phyloP scores from a whole-genome alignment of 805 yeast genomes.

The Nakazawaea populi region DNA sequence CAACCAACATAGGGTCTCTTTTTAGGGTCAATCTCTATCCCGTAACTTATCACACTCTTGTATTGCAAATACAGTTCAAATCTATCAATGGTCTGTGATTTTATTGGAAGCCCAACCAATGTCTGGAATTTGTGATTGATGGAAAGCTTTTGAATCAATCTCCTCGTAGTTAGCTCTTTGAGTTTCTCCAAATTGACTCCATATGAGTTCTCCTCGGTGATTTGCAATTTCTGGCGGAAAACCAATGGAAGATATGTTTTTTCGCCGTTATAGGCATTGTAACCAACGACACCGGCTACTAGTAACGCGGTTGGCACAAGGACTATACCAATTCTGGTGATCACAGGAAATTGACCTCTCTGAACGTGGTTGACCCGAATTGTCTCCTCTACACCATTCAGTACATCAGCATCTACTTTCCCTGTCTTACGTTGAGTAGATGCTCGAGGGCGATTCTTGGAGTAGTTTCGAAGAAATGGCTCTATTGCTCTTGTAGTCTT shows the following conservation, averaged over 20 bases:
- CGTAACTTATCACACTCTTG: conserved; percentile 23
- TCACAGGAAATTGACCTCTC: conserved; percentile 10
- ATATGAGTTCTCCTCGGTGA: conserved; percentile 20
- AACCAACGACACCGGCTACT: conserved; percentile 21
- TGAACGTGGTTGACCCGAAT: not conserved
- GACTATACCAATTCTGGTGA: conserved; percentile 15
- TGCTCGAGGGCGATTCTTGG: not conserved
- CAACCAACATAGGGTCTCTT: conserved; percentile 9
- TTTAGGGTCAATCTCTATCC: conserved; percentile 21
- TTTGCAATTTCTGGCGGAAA: conserved; percentile 20
- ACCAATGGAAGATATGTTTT: conserved; percentile 27
- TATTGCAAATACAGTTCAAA: conserved; percentile 26
- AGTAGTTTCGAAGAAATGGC: not conserved
- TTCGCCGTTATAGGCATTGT: conserved; percentile 21
- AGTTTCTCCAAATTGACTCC: conserved; percentile 23
- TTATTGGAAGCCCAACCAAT: conserved; percentile 26
- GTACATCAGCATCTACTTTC: not conserved
- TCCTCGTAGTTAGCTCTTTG: conserved; percentile 18
- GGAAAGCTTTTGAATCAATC: conserved; percentile 22
- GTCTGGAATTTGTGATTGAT: conserved; percentile 22
- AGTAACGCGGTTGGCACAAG: conserved; percentile 17
- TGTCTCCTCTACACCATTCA: conserved; percentile 3
- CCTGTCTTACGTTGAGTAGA: not conserved
- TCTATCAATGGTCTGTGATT: conserved; percentile 20
- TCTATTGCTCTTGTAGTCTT: too few relatives aligned